Conservation (phyloP, 1,284 basidiomycete genomes). For the Ceraceosorus bombacis region DNA sequence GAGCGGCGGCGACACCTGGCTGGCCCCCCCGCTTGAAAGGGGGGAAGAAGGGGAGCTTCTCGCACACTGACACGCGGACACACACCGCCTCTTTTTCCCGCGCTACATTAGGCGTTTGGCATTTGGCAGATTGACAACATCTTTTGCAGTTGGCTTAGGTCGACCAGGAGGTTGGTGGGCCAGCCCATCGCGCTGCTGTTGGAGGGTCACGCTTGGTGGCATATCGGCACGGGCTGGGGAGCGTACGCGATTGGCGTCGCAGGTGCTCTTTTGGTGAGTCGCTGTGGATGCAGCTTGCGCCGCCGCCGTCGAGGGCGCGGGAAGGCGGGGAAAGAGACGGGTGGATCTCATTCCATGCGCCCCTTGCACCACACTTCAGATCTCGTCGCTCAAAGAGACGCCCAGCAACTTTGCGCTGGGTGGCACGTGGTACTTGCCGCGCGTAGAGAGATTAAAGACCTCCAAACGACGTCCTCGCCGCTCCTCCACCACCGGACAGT, state of each 20-base stretch:
- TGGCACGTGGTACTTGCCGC: background rate
- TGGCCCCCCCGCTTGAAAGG: background rate
- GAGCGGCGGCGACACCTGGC: constrained; percentile 53
- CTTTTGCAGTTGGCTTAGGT: constrained; percentile 48
- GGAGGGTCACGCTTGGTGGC: constrained; percentile 52
- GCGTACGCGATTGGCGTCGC: constrained; percentile 50
- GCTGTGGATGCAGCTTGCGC: no score
- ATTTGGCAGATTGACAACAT: constrained; percentile 51
- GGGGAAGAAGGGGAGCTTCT: background rate
- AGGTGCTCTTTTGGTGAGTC: no score
- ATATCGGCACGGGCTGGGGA: constrained; percentile 53
- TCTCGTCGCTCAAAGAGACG: constrained; percentile 26
- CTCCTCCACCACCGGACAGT: no score
- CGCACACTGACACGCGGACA: background rate
- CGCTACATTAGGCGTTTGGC: background rate
- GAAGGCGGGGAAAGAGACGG: no score
- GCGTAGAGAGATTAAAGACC: background rate
- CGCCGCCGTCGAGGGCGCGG: no score
- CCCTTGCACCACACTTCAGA: constrained; percentile 14
- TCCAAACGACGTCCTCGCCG: no score
- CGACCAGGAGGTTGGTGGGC: constrained; percentile 23
- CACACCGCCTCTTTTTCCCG: background rate
- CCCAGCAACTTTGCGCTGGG: constrained; percentile 20
- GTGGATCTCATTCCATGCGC: no score
- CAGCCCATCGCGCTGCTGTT: constrained; percentile 30